phyloP scores from a whole-genome alignment of 169 alveolate species.

The Babesia ovis region DNA sequence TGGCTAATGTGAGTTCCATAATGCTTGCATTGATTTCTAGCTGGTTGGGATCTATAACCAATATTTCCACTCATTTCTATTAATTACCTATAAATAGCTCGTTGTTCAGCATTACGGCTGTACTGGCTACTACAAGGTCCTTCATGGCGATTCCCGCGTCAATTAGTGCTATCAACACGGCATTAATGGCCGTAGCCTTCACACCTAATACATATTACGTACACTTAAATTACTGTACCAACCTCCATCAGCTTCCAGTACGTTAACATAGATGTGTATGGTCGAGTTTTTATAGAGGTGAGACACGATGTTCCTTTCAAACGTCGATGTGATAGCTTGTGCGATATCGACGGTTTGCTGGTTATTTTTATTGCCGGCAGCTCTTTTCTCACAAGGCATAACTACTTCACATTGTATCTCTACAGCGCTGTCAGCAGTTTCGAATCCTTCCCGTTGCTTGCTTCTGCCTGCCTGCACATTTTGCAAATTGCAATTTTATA shows the following conservation, averaged over 20 bases:
- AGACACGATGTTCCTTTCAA: slow-evolving; percentile 33
- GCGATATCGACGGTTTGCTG: slow-evolving; percentile 33
- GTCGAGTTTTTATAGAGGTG: slow-evolving; percentile 43
- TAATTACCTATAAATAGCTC: slow-evolving; percentile 26
- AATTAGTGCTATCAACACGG: slow-evolving; percentile 73
- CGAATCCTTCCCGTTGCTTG: slow-evolving; percentile 9
- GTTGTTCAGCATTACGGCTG: slow-evolving; percentile 68
- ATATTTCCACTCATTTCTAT: neutral
- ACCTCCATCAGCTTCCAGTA: slow-evolving; percentile 71
- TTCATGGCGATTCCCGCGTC: slow-evolving; percentile 81
- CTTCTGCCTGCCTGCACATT: slow-evolving; percentile 1
- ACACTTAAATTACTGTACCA: slow-evolving; percentile 29
- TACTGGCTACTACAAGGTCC: slow-evolving; percentile 72
- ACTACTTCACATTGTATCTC: slow-evolving; percentile 59
- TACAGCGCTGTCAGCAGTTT: slow-evolving; percentile 31
- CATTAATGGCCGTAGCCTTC: slow-evolving; percentile 73
- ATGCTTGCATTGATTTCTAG: slow-evolving; percentile 60
- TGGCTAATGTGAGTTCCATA: slow-evolving; percentile 45
- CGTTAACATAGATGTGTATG: slow-evolving; percentile 48
- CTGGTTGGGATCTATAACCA: slow-evolving; percentile 54
- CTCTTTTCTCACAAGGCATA: slow-evolving; percentile 44
- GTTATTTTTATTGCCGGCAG: slow-evolving; percentile 16
- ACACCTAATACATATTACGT: slow-evolving; percentile 54
- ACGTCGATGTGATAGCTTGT: slow-evolving; percentile 36
- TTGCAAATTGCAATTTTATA: neutral